Conservation (phyloP, 352 stramenopile species). For the Globisporangium spinosum region DNA sequence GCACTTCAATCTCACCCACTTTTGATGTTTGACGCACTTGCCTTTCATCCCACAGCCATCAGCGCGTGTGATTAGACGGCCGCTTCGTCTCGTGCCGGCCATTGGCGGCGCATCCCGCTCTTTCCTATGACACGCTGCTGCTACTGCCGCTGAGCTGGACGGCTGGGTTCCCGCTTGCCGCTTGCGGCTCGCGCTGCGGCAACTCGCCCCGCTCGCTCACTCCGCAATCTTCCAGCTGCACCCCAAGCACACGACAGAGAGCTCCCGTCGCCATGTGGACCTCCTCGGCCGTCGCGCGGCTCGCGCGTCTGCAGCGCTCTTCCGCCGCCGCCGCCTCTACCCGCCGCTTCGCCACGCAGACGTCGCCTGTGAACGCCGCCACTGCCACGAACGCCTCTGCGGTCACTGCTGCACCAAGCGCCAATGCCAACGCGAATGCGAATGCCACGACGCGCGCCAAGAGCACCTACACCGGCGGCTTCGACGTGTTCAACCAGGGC, state of each 20-base stretch:
- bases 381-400: conserved; percentile 13
- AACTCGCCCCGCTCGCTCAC: not conserved
- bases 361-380: conserved; percentile 12
- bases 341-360: conserved; percentile 16
- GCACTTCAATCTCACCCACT: not conserved
- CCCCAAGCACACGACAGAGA: not conserved
- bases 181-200: not conserved
- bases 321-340: not conserved
- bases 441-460: conserved; percentile 22
- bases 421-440: conserved; percentile 6
- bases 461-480: conserved; percentile 46
- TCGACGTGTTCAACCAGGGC: conserved; percentile 48
- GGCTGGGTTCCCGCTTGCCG: not conserved
- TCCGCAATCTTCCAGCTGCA: conserved; percentile 3
- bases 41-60: conserved; percentile 8
- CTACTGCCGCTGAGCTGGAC: not conserved
- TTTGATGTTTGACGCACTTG: not conserved
- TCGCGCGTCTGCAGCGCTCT: conserved; percentile 11
- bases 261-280: conserved; percentile 11
- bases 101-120: conserved; percentile 1
- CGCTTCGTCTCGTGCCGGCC: not conserved
- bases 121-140: conserved; percentile 2
- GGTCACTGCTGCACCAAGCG: conserved; percentile 1
- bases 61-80: conserved; percentile 9
- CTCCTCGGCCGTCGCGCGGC: conserved; percentile 10